Evolutionary conservation across 1,139 yeast genomes (phyloP).

Genomic region (Candida buenavistaensis): DNA sequence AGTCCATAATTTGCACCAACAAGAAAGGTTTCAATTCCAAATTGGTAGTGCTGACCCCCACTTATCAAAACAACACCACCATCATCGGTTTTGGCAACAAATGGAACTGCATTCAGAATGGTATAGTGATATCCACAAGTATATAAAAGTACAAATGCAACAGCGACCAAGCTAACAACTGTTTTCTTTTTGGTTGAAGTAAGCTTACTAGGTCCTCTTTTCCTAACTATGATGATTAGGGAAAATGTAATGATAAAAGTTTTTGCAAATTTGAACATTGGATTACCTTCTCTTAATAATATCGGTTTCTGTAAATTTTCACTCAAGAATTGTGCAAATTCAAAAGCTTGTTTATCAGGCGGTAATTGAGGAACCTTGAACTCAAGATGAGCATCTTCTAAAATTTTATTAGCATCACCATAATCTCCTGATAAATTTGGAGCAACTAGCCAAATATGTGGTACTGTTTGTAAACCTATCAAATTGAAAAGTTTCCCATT

Average conservation of each 20-base stretch:
- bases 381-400: conserved; percentile 31
- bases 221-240: conserved; percentile 49
- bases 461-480: conserved; percentile 50
- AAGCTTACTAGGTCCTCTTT: conserved; percentile 41
- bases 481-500: conserved; percentile 36
- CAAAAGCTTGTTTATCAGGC: conserved; percentile 33
- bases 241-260: conserved; percentile 49
- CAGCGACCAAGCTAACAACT: conserved; percentile 37
- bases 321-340: conserved; percentile 55
- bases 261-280: conserved; percentile 38
- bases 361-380: conserved; percentile 31
- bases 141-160: conserved; percentile 43
- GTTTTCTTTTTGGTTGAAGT: conserved; percentile 30
- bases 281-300: conserved; percentile 41
- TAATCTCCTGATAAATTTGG: conserved; percentile 31
- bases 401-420: conserved; percentile 24
- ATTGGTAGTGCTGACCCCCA: conserved; percentile 66
- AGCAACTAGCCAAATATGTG: conserved; percentile 66
- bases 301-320: conserved; percentile 44
- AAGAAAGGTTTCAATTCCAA: conserved; percentile 62
- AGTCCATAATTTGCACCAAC: conserved; percentile 49
- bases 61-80: conserved; percentile 54
- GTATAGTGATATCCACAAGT: conserved; percentile 67
- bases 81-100: conserved; percentile 52
- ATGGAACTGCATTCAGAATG: conserved; percentile 58